These are phyloP conservation scores for Teratosphaeria pseudoeucalypti DNA, from an alignment of 2,329 filamentous ascomycete genomes.

Conservation along the genomic window DNA sequence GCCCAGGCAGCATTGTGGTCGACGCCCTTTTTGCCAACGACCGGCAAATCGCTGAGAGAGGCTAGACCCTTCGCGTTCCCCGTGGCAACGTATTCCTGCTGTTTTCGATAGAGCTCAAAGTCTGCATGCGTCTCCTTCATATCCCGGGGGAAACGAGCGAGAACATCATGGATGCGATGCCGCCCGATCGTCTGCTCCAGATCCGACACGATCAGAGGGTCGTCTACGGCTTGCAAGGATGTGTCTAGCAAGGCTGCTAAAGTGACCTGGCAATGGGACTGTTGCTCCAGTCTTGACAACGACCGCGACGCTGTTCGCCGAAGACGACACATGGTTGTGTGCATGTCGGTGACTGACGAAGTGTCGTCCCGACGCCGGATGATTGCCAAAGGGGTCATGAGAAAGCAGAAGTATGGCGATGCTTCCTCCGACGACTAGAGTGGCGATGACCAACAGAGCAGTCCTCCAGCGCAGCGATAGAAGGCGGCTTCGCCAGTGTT, in stretches of 20 bases:
- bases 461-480: not conserved
- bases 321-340: not conserved
- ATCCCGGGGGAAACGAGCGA: constrained; percentile 14
- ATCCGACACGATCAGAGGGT: constrained; percentile 41
- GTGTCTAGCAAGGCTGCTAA: constrained; percentile 45
- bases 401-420: not conserved
- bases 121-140: constrained; percentile 8
- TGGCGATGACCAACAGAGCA: not conserved
- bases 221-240: constrained; percentile 40
- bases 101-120: constrained; percentile 15
- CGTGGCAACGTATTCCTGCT: constrained; percentile 9
- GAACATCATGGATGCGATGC: constrained; percentile 20
- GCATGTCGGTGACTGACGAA: not conserved
- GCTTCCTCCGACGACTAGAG: not conserved
- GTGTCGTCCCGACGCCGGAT: not conserved
- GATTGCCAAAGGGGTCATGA: not conserved
- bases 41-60: constrained; percentile 5
- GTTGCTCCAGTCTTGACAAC: constrained; percentile 48
- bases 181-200: constrained; percentile 33
- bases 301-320: constrained; percentile 32
- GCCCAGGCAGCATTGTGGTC: constrained; percentile 31
- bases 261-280: constrained; percentile 38
- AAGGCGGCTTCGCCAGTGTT: not conserved
- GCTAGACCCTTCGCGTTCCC: constrained; percentile 11
- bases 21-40: constrained; percentile 4